Base-by-base conservation (phyloP, 2,329 filamentous ascomycete species). In the Fusarium chlamydosporum region DNA sequence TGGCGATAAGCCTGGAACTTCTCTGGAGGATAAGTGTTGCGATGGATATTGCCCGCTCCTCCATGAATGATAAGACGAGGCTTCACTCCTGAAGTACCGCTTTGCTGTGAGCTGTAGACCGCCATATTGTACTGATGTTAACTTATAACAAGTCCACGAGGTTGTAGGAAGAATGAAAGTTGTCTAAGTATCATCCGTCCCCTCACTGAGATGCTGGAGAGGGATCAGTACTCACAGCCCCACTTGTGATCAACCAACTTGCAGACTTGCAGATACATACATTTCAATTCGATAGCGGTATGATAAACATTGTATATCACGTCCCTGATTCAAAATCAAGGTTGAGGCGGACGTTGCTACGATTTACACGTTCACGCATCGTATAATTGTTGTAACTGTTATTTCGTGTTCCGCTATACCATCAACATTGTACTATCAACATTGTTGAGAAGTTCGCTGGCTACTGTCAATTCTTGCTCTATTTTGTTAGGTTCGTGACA, bases 41-140 rank as follows among this genome's bases (percentile, higher is more conserved):
- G 89, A 27, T 83, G 83, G 70, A 93, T 89, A 74, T 91, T 90
- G 47, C 91, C 91, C 3, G 91, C 91, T 34, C 91, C 91, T 74
- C 91, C 91, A 73, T 92, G 90, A 73, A 92, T 87, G 74, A 92
- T 90, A 33, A 92, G 76, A 11, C 88, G 84, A 5, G 90, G 89
- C 72, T 81, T 80, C 34, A 83, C 62, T 47, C 65, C 76, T 23
- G 67, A 52, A 23, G 6, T 16, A 35, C 33, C 11, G 16, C 40
- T 35, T 16, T 18, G n/a, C 16, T 41, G 43, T n/a, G 23, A 20
- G 9, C 43, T 10, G 31, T 16, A 5, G 11, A 18, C 47, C 18
- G 33, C 23, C 47, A 50, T 50, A 10, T 12, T 27, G 23, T 29
- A 26, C 23, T 35, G 23, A 16, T 48, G 47, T 29, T 12, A 18